Evolutionary conservation across 148 eudicot species (phyloP).

Genomic region (Agrostemma githago): DNA sequence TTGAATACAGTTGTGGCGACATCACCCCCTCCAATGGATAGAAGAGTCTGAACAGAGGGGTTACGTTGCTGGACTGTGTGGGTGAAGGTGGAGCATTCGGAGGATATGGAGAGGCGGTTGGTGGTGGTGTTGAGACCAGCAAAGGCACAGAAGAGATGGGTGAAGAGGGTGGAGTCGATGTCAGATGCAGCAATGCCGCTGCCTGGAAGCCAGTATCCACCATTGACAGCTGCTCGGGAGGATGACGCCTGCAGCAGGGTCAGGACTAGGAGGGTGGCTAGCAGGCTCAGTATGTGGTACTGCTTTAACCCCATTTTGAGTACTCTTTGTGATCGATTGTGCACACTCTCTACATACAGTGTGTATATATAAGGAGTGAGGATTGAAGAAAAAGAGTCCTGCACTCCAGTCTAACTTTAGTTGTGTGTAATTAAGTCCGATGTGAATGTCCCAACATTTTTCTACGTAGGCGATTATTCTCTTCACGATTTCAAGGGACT

Average conservation of each 20-base stretch:
- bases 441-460: too few relatives aligned
- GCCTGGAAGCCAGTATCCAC: conserved; percentile 54
- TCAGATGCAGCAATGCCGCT: conserved; percentile 32
- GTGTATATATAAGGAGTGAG: neutral
- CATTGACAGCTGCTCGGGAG: conserved; percentile 27
- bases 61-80: conserved; percentile 32
- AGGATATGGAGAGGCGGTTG: conserved; percentile 29
- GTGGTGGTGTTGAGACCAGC: conserved; percentile 39
- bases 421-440: too few relatives aligned
- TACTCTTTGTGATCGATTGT: neutral
- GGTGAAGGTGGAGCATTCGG: conserved; percentile 40
- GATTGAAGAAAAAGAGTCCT: too few relatives aligned
- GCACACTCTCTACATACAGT: neutral
- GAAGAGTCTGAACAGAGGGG: conserved; percentile 39
- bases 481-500: too few relatives aligned
- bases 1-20: neutral
- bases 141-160: conserved; percentile 69
- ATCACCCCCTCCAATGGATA: conserved; percentile 54
- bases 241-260: conserved; percentile 3
- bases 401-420: too few relatives aligned
- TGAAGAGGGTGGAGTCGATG: conserved; percentile 63
- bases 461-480: too few relatives aligned
- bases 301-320: neutral
- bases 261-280: conserved; percentile 10
- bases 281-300: neutral